These are phyloP conservation scores for Arabidopsis suecica DNA, from an alignment of 345 rosid genomes.

Conservation along the genomic window DNA sequence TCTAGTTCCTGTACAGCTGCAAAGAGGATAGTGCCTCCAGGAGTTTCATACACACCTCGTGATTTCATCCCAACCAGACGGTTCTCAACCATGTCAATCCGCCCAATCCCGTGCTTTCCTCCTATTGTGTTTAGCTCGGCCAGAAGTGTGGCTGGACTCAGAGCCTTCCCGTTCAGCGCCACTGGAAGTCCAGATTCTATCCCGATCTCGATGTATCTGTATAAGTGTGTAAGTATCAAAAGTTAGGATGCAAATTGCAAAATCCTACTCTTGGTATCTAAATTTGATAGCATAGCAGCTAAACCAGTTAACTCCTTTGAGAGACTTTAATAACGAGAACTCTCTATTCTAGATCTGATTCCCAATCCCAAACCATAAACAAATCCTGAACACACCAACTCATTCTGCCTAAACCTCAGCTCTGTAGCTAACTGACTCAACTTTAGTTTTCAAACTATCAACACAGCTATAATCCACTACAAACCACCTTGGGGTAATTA, in stretches of 20 bases:
- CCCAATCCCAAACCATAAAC: neutral
- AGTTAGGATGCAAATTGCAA: conserved; percentile 11
- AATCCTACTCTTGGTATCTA: neutral
- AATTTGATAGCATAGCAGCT: neutral
- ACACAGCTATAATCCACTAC: conserved; percentile 1
- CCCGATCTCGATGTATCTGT: conserved; percentile 74
- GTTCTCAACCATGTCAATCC: conserved; percentile 92
- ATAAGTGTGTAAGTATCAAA: conserved; percentile 19
- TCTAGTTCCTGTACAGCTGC: conserved; percentile 83
- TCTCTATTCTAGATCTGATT: neutral
- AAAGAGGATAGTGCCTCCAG: conserved; percentile 91
- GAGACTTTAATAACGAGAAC: neutral
- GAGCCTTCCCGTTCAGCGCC: conserved; percentile 67
- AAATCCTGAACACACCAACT: conserved; percentile 4
- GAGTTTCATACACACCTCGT: conserved; percentile 98
- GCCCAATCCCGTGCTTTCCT: conserved; percentile 86
- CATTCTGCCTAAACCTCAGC: neutral
- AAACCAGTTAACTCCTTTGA: neutral
- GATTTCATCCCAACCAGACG: conserved; percentile 95
- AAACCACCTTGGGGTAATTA: neutral
- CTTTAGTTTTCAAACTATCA: neutral
- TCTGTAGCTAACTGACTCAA: neutral
- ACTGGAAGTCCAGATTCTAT: conserved; percentile 77
- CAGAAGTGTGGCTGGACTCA: conserved; percentile 81
- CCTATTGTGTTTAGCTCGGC: conserved; percentile 74